Percentiles rank a stretch among this genome's conserved stretches.
phyloP scores from a whole-genome alignment of 2,329 filamentous ascomycete genomes.

The Corniculantispora saksenae region DNA sequence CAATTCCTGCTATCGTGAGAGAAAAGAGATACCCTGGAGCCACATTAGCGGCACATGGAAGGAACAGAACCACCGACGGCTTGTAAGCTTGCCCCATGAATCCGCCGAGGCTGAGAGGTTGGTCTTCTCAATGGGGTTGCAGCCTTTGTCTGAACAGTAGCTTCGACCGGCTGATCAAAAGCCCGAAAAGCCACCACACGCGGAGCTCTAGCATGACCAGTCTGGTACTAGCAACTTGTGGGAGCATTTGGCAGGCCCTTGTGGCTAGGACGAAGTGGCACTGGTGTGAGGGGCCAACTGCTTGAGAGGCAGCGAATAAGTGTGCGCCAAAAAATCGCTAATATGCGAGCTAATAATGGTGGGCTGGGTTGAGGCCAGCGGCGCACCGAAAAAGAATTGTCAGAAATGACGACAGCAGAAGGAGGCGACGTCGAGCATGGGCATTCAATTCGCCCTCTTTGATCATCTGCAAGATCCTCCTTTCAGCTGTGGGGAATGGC shows the following conservation, averaged over 20 bases:
- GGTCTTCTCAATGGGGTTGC: neutral
- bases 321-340: neutral
- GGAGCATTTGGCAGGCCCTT: neutral
- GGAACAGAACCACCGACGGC: neutral
- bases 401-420: too few species aligned
- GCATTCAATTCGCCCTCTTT: too few species aligned
- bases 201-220: too few species aligned
- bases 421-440: too few species aligned
- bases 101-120: neutral
- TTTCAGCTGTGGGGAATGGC: neutral
- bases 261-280: neutral
- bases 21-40: neutral
- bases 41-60: neutral
- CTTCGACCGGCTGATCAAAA: neutral
- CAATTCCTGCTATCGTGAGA: neutral
- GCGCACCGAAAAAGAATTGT: neutral
- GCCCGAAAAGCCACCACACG: neutral
- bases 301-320: neutral
- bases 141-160: neutral
- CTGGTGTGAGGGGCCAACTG: conserved; percentile 4
- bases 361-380: neutral
- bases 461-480: neutral
- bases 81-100: neutral
- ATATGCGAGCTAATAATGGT: neutral
- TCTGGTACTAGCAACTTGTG: neutral